phyloP scores from a whole-genome alignment of 306 rosid species.

The Castanopsis chinensis region DNA sequence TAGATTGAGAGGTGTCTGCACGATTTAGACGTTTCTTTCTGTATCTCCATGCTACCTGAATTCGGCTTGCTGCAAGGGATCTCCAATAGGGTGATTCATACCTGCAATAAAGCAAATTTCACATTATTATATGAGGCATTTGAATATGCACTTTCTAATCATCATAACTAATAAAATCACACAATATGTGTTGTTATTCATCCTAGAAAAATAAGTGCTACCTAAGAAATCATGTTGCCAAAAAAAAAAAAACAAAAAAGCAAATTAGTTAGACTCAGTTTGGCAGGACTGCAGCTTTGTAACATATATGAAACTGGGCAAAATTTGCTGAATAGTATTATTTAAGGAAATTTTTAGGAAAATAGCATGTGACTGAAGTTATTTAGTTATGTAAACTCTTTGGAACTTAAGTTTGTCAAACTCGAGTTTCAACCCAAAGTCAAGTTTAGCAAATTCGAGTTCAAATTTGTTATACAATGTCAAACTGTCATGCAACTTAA shows the following conservation, averaged over 20 bases:
- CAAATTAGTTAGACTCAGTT: not conserved
- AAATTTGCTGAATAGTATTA: no score
- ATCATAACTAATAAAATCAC: not conserved
- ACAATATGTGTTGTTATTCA: not conserved
- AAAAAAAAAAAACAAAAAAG: not conserved
- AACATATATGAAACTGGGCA: not conserved
- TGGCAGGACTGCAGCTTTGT: not conserved
- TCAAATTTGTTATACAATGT: no score
- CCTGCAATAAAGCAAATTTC: conserved; percentile 30
- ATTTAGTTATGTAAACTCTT: no score
- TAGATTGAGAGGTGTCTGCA: conserved; percentile 27
- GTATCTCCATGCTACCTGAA: conserved; percentile 82
- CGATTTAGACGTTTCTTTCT: conserved; percentile 50
- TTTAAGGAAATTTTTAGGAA: no score
- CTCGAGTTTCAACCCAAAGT: no score
- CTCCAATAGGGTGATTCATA: conserved; percentile 84
- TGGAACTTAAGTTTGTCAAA: no score
- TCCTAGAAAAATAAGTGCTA: not conserved
- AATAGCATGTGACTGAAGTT: no score
- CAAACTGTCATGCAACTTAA: no score
- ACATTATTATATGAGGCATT: not conserved
- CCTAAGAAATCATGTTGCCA: not conserved
- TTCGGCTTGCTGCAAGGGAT: conserved; percentile 54
- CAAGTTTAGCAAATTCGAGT: no score
- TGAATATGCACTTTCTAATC: not conserved